Evolutionary conservation across 208 protist species (phyloP), one percentile per base, ranked within the genome.

Genomic region (Herpetomonas samuelpessoai): DNA sequence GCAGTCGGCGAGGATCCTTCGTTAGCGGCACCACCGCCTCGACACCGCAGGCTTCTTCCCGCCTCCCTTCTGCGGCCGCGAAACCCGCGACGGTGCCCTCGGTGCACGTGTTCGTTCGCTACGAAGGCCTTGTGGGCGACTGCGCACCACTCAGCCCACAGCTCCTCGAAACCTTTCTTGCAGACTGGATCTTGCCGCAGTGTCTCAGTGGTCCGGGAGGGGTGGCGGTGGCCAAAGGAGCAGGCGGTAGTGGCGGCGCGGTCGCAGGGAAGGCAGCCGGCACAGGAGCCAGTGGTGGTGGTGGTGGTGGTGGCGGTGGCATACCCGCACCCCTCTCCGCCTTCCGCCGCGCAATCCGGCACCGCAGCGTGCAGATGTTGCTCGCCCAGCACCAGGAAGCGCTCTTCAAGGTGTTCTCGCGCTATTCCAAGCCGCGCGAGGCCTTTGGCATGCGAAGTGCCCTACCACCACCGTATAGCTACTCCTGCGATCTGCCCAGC

Each of bases 381-480:
- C 39, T 92, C 14, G 62, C 62, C 0, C 58, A 49, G 47, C 56
- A 86, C 44, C 70, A 80, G 22, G 79, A 87, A 25, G 24, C 39
- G 14, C 71, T 88, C 12, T 68, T 77, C 29, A 63, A 47, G 4
- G 49, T 89, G 7, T 92, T 87, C 55, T 44, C 61, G 4, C 46
- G 46, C 31, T 89, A 79, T 49, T 62, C 79, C 29, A 68, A 57
- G 25, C 79, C 86, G 27, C 68, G 65, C 38, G 86, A 92, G 62
- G 76, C 78, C 2, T 58, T 62, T 28, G 86, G 86, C 3, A 75
- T 87, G 24, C 79, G 77, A 4, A 35, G 58, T 19, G 62, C 71
- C n/a, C 71, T 86, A 51, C 79, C 79, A 25, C 71, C 71, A 39
- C 79, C 79, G 10, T 75, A 66, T 65, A 74, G 62, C 45, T 28